Evolutionary conservation across 139 green algal species (phyloP).

Genomic region (Picochlorum sp.): DNA sequence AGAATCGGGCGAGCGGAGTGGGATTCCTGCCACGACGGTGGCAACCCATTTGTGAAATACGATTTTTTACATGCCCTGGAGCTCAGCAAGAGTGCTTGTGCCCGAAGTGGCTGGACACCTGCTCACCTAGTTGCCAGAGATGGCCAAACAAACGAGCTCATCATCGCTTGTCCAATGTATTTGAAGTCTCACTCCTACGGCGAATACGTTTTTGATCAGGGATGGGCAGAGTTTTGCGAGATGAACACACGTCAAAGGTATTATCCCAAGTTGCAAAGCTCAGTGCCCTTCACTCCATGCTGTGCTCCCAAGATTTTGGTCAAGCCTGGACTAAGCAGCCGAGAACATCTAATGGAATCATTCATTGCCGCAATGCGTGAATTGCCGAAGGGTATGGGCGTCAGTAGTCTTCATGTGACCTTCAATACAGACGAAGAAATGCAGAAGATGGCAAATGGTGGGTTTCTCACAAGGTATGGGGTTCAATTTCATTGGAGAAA

Average conservation of each 20-base stretch:
- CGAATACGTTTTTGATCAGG: slow-evolving; percentile 82
- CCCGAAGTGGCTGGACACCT: slow-evolving; percentile 49
- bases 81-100: slow-evolving; percentile 15
- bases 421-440: slow-evolving; percentile 68
- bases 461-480: slow-evolving; percentile 53
- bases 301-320: slow-evolving; percentile 54
- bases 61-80: slow-evolving; percentile 61
- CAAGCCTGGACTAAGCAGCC: not conserved
- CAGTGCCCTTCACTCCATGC: slow-evolving; percentile 86
- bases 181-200: slow-evolving; percentile 56
- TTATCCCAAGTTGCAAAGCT: slow-evolving; percentile 86
- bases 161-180: slow-evolving; percentile 54
- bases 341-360: slow-evolving; percentile 21
- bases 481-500: slow-evolving; percentile 42
- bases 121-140: slow-evolving; percentile 51
- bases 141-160: slow-evolving; percentile 14
- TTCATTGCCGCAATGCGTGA: slow-evolving; percentile 27
- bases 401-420: slow-evolving; percentile 72
- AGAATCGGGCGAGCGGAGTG: slow-evolving; percentile 41
- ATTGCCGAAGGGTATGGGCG: slow-evolving; percentile 31
- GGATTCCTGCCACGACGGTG: slow-evolving; percentile 45
- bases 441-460: slow-evolving; percentile 33
- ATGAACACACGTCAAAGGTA: slow-evolving; percentile 31
- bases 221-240: slow-evolving; percentile 45
- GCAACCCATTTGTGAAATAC: slow-evolving; percentile 67